Evolutionary conservation across 108 stramenopile species (phyloP), one percentile per base, ranked within the genome.

Genomic region (Fragilariopsis cylindrus): DNA sequence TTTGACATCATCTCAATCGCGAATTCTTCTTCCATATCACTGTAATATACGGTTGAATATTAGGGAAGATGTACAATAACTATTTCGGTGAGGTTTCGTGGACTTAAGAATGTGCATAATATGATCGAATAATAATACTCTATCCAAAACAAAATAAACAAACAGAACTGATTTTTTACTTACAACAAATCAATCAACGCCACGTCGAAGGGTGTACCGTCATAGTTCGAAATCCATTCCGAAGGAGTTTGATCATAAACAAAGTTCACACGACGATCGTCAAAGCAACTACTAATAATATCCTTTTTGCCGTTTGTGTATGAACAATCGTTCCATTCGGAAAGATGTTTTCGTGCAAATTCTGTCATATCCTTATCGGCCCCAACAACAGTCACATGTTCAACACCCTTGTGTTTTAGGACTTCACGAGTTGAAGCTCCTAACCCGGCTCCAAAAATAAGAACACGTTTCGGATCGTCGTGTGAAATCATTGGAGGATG

Each of bases 401-500:
- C 84, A 15, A 96, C 96, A 42, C 86, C 71, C 21, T 73, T 75
- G 79, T 96, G 93, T 63, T 88, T 86, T 3, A 93, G 74, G 7
- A 96, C 83, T 75, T 96, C 96, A 44, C 92, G 85, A 15, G 93
- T 80, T 15, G 91, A 86, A 47, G 91, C 96, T 11, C 91, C 87
- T 68, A 90, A 91, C 5, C 90, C 92, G 4, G 91, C 92, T 2
- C 96, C 96, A 43, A 93, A 75, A 70, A 95, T 87, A 66, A 76
- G 87, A 5, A 96, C 93, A 41, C 67, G 74, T 64, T 90, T 93
- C 15, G 96, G 93, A 48, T 84, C 70, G 9, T 83, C 73, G 70
- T 96, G 96, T 30, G 88, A 75, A 52, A 96, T 76, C 94, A 96
- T 93, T 16, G 92, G 92, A 48, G 96, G 96, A 71, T 96, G 96